Conservation (phyloP, 768 basidiomycete species). For the Xerocomellus chrysenteron region DNA sequence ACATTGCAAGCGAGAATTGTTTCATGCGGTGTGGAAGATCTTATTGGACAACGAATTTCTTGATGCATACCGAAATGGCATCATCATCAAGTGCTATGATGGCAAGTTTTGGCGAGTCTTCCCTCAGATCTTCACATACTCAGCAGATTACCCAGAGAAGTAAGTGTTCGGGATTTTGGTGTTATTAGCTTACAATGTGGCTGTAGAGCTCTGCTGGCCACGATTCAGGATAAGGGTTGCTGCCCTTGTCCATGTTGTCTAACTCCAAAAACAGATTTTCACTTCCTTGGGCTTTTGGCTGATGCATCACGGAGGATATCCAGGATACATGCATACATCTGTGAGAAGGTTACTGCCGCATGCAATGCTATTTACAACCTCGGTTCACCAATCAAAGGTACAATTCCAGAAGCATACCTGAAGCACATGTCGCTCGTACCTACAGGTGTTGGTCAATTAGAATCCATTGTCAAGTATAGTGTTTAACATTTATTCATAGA, state of each 20-base stretch:
- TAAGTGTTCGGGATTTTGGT: slow-evolving; percentile 9
- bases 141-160: no score
- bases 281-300: slow-evolving; percentile 4
- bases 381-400: slow-evolving; percentile 14
- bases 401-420: slow-evolving; percentile 3
- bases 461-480: neutral
- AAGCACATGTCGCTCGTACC: slow-evolving; percentile 12
- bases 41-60: slow-evolving; percentile 18
- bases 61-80: slow-evolving; percentile 23
- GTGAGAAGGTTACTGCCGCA: neutral
- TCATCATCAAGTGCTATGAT: no score
- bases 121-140: no score
- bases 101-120: no score
- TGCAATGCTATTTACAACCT: slow-evolving; percentile 7
- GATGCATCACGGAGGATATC: slow-evolving; percentile 8
- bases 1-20: neutral
- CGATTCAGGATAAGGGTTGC: slow-evolving; percentile 25
- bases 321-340: neutral
- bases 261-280: slow-evolving; percentile 13
- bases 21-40: neutral
- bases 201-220: slow-evolving; percentile 18
- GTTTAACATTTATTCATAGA: neutral
- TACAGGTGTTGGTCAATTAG: neutral
- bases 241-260: slow-evolving; percentile 35
- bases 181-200: no score